Base-by-base conservation (phyloP, 805 yeast species). In the Myxozyma udenii region DNA sequence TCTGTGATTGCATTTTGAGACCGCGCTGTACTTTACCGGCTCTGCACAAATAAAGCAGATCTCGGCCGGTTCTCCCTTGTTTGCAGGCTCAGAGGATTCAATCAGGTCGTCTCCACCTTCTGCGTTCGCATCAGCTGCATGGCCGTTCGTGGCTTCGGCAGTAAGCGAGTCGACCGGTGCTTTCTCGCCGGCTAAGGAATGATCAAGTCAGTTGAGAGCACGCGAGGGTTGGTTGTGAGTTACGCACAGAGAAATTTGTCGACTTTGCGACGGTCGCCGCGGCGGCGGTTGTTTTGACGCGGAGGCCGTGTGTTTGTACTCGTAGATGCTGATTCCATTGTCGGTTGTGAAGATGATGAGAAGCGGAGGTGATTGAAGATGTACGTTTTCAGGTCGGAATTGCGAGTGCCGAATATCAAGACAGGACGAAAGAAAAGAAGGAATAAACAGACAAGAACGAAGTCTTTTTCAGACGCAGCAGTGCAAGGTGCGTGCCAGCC, bases 1-100 rank as follows among this genome's bases (percentile, higher is more conserved):
- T 30, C 74, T 77, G 66, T 93, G 98, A 62, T 83, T 81, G 68
- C 99, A 93, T 0, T 88, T 86, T 1, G 93, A 78, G 7, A 85
- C 63, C 0, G 95, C 87, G 2, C 82, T 80, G 60, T 75, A 78
- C n/a, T 61, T 59, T 24, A 88, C 74, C 26, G 72, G 71, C 41
- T 86, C 84, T 0, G 97, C 93, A 71, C 99, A 93, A 51, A 93
- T 86, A 21, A 89, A 70, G 74, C 97, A 90, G 28, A 69, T 64
- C 11, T 76, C 76, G 12, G 60, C 53, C 58, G 46, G 35, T 40
- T 46, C 54, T 9, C 55, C 58, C 19, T 54, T 49, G 12, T 41
- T 45, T 2, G 46, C 30, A 3, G 58, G 55, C 4, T 41, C 49
- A n/a, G 58, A 38, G 4, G 55, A 46, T 33, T 53, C 51, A 35